Percentiles rank a stretch among this genome's conserved stretches.
These are phyloP conservation scores for Plectranthus barbatus DNA, from an alignment of 257 asterid genomes.

Conservation along the genomic window DNA sequence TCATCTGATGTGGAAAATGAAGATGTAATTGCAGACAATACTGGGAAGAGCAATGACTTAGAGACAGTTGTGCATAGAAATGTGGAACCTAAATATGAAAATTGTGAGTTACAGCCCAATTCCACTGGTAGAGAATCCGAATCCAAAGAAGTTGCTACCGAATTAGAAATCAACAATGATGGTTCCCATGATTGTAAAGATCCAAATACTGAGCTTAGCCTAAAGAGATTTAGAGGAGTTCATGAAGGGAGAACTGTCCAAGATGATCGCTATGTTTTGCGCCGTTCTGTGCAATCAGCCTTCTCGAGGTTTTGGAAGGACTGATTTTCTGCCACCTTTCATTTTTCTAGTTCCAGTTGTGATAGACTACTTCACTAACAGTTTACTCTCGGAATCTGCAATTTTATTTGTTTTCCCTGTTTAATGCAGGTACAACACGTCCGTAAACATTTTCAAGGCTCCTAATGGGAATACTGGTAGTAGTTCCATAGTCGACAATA, in stretches of 20 bases:
- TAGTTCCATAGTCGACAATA: conserved; percentile 35
- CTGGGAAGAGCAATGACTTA: conserved; percentile 29
- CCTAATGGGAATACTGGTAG: conserved; percentile 28
- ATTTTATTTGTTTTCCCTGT: conserved; percentile 8
- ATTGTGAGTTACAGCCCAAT: conserved; percentile 26
- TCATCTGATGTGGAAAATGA: conserved; percentile 11
- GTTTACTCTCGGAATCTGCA: background rate
- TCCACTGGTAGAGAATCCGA: conserved; percentile 30
- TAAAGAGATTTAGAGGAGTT: conserved; percentile 55
- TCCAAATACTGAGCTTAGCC: conserved; percentile 41
- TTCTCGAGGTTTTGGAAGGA: conserved; percentile 62
- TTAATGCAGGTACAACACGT: conserved; percentile 55
- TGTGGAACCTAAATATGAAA: conserved; percentile 33
- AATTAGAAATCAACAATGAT: conserved; percentile 24
- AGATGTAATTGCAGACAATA: conserved; percentile 23
- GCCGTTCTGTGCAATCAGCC: conserved; percentile 72
- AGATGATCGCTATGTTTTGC: conserved; percentile 51
- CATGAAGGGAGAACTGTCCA: conserved; percentile 36
- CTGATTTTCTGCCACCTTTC: background rate
- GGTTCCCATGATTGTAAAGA: conserved; percentile 29
- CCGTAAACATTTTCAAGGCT: conserved; percentile 38
- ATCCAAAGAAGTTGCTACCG: conserved; percentile 33
- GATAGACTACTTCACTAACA: background rate
- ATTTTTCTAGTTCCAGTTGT: conserved; percentile 1
- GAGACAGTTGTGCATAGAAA: conserved; percentile 22